Conservation (phyloP, 1,284 basidiomycete species). For the Rhodotorula sp. region DNA sequence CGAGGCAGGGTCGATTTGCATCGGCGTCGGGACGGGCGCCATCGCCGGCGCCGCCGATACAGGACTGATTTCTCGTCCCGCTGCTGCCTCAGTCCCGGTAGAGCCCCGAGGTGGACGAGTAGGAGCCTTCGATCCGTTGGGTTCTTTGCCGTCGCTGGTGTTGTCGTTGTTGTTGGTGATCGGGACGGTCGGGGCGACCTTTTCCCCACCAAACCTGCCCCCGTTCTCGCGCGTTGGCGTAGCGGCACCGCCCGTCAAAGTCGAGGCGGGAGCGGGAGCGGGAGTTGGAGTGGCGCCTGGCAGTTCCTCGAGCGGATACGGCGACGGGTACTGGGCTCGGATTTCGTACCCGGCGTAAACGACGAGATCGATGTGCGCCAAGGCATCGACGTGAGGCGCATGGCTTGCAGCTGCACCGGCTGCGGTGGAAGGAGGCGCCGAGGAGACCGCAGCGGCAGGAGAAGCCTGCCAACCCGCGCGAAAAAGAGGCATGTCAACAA, state of each 20-base stretch:
- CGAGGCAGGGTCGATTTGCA: not conserved
- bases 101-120: not conserved
- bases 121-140: too few species aligned
- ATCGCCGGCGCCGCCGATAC: not conserved
- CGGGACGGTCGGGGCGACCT: not conserved
- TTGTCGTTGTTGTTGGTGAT: not conserved
- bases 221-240: not conserved
- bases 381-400: not conserved
- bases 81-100: not conserved
- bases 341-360: constrained; percentile 40
- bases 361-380: constrained; percentile 24
- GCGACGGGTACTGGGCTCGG: constrained; percentile 36
- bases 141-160: not conserved
- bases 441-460: not conserved
- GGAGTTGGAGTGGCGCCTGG: not conserved
- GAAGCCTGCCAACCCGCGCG: too few species aligned
- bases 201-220: not conserved
- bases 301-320: constrained; percentile 41
- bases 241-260: not conserved
- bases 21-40: not conserved
- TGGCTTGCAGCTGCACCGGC: not conserved
- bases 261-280: not conserved
- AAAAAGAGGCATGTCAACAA: too few species aligned
- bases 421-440: not conserved
- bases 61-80: not conserved